Evolutionary conservation across 352 stramenopile species (phyloP), one percentile per base, ranked within the genome.

Genomic region (Nothophytophthora sp.): DNA sequence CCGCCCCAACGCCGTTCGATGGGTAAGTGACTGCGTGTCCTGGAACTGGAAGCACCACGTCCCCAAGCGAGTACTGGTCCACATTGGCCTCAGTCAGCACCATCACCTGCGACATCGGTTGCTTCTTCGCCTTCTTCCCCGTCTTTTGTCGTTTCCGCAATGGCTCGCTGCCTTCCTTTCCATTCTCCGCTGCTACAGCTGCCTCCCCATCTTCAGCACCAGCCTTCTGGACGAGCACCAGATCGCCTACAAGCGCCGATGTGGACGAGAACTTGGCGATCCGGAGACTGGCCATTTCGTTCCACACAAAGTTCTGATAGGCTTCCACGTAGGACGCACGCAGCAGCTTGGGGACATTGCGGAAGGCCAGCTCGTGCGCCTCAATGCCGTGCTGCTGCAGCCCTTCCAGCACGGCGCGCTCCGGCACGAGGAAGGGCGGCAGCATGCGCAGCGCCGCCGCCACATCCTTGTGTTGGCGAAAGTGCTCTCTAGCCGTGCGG

Each of bases 271-370:
- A 67, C 34, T 77, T 74, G 9, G 81, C 71, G 15, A 98, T 73
- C 9, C 96, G 79, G 51, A 93, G 60, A 43, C 90, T 98, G 30
- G 91, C 93, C 55, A 96, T 96, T 57, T 92, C 69, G 71, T 99
- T 99, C 92, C 92, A 99, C 22, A 98, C 69, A 43, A 97, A 96
- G 52, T 88, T 86, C 67, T 99, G 95, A 54, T 98, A 96, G 22
- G 84, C 63, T 33, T 95, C 75, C 1, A 88, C 67, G 59, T 87
- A 92, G 24, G 75, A 70, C 11, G 69, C 47, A 16, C 81, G 81
- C n/a, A 91, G 61, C n/a, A 68, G 52, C 22, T 70, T 63, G 5
- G 81, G 74, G 19, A 95, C 75, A 34, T 67, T 77, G 23, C 76
- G 76, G 60, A 90, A 90, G 13, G 81, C 80, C 7, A 88, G 44